These are phyloP conservation scores for Neohortaea acidophila DNA, from an alignment of 495 filamentous ascomycete species.

Conservation along the genomic window DNA sequence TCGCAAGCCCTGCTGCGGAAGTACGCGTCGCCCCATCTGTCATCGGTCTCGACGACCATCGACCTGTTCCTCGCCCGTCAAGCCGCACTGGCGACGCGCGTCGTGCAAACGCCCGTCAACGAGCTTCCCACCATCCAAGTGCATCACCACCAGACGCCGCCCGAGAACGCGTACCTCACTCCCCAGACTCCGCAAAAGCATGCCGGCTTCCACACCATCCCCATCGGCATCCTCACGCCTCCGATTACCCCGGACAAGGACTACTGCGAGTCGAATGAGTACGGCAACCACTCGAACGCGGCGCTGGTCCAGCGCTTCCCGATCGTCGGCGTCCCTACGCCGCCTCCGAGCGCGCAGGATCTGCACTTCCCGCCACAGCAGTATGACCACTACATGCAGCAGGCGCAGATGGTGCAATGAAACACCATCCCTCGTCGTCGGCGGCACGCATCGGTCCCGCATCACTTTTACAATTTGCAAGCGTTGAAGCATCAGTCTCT, in stretches of 20 bases:
- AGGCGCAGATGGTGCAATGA: slow-evolving; percentile 18
- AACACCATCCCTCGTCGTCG: too few relatives aligned
- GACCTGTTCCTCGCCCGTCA: slow-evolving; percentile 78
- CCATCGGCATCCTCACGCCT: slow-evolving; percentile 78
- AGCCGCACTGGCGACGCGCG: slow-evolving; percentile 50
- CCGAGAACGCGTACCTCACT: slow-evolving; percentile 36
- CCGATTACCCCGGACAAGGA: slow-evolving; percentile 79
- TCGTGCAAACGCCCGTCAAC: slow-evolving; percentile 45
- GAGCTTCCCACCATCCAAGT: slow-evolving; percentile 1
- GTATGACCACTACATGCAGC: slow-evolving; percentile 16
- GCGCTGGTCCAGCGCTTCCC: slow-evolving; percentile 9
- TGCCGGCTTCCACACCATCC: slow-evolving; percentile 44
- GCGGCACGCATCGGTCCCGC: too few relatives aligned
- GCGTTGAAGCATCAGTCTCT: slow-evolving; percentile 6
- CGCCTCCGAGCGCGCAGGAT: slow-evolving; percentile 20
- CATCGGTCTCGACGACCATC: slow-evolving; percentile 63
- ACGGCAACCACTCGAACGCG: slow-evolving; percentile 9
- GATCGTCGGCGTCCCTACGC: slow-evolving; percentile 22
- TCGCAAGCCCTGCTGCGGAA: slow-evolving; percentile 77
- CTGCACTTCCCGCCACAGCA: slow-evolving; percentile 2
- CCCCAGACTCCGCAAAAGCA: slow-evolving; percentile 80
- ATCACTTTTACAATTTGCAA: too few relatives aligned
- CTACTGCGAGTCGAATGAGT: slow-evolving; percentile 15
- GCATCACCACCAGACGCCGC: slow-evolving; percentile 37
- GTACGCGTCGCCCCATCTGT: slow-evolving; percentile 67